Percentiles rank a stretch among this genome's conserved stretches.
Evolutionary conservation across 257 asterid genomes (phyloP).

Genomic region (Capsicum rhomboideum): DNA sequence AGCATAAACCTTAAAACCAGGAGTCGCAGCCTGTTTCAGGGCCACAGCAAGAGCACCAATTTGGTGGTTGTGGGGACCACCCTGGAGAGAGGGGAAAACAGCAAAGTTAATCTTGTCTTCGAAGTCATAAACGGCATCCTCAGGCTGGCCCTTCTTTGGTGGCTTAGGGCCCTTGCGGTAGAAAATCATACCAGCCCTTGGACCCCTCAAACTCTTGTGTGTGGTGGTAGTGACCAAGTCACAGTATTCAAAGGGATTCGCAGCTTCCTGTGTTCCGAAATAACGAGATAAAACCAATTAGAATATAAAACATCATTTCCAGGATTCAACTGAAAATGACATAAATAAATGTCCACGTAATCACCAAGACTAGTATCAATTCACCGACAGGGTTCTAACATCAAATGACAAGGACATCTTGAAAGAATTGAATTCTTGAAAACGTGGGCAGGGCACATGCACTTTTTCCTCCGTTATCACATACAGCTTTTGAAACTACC

Average conservation of each 20-base stretch:
- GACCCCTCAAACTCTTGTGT: constrained; percentile 92
- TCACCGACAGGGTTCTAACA: not conserved
- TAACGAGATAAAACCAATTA: not conserved
- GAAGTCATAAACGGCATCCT: constrained; percentile 77
- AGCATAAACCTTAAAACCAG: constrained; percentile 87
- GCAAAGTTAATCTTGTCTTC: constrained; percentile 98
- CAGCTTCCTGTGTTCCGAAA: constrained; percentile 44
- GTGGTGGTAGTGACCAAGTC: constrained; percentile 96
- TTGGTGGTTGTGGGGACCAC: constrained; percentile 99
- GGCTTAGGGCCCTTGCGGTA: constrained; percentile 51
- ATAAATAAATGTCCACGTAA: not conserved
- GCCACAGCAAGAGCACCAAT: constrained; percentile 98
- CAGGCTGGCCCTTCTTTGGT: constrained; percentile 62
- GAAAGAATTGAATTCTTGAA: not conserved
- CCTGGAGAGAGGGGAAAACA: constrained; percentile 95
- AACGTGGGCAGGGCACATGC: not conserved
- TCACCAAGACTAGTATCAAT: not conserved
- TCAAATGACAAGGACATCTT: not conserved
- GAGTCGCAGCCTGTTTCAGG: constrained; percentile 73
- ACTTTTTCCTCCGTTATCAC: not conserved
- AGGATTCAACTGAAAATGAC: not conserved
- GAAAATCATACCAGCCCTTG: constrained; percentile 61
- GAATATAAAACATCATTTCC: not conserved
- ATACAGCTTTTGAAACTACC: not conserved
- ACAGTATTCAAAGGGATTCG: constrained; percentile 80